Percentiles rank a stretch among this genome's conserved stretches.
phyloP scores from a whole-genome alignment of 257 asterid genomes.

The Lycium ferocissimum region DNA sequence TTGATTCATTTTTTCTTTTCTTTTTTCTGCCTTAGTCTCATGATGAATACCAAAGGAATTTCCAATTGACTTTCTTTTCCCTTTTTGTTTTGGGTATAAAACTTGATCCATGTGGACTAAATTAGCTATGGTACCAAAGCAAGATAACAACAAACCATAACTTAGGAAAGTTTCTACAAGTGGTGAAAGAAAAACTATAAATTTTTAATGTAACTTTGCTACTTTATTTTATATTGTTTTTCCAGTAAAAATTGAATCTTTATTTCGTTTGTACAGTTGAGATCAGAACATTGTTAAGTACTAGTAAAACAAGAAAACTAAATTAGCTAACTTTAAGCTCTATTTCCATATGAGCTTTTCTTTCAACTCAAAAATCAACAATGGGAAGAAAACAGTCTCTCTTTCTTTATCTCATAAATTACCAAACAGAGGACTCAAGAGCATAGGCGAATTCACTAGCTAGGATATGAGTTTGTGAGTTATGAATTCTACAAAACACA shows the following conservation, averaged over 20 bases:
- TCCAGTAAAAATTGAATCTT: neutral
- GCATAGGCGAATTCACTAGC: too few relatives aligned
- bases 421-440: neutral
- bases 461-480: neutral
- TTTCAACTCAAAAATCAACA: neutral
- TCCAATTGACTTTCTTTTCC: neutral
- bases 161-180: neutral
- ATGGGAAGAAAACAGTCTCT: neutral
- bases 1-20: neutral
- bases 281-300: neutral
- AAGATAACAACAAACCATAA: conserved; percentile 2
- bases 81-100: neutral
- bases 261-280: neutral
- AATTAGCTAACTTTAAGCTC: too few relatives aligned
- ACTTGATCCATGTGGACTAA: neutral
- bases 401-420: neutral
- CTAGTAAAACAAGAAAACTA: neutral
- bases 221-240: neutral
- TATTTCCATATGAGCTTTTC: neutral
- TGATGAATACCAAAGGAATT: neutral
- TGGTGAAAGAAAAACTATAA: neutral
- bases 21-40: neutral
- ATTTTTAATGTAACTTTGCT: neutral
- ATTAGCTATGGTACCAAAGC: neutral
- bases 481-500: neutral